Evolutionary conservation across 2,329 filamentous ascomycete genomes (phyloP).

Genomic region (Sporothrix humicola): DNA sequence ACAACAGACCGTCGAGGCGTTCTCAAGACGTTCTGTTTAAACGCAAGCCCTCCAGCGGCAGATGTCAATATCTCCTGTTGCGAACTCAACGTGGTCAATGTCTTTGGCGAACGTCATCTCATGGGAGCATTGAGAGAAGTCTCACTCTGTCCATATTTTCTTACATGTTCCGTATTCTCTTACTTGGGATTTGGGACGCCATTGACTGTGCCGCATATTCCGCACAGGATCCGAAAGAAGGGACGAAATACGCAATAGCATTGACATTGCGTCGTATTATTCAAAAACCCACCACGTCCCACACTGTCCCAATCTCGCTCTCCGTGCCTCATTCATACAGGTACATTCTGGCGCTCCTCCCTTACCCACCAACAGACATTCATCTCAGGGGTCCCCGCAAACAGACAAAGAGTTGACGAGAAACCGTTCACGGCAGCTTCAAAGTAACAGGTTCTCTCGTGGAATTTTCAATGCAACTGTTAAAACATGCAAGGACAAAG

Average conservation of each 20-base stretch:
- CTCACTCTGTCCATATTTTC: background rate
- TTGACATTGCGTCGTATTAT: background rate
- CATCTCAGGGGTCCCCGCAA: background rate
- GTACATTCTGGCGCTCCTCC: background rate
- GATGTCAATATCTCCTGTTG: background rate
- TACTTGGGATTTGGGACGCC: too few species aligned
- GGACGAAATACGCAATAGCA: background rate
- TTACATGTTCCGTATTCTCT: too few species aligned
- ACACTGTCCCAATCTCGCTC: constrained; percentile 9
- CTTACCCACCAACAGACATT: constrained; percentile 3
- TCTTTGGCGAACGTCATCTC: background rate
- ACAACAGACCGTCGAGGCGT: background rate
- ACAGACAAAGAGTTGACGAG: background rate
- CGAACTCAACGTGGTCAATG: constrained; percentile 4
- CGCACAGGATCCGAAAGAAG: background rate
- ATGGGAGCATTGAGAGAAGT: background rate
- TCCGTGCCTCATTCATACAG: background rate
- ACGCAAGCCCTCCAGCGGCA: background rate
- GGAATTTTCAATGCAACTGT: too few species aligned
- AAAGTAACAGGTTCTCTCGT: background rate
- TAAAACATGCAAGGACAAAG: background rate
- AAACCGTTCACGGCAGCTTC: background rate
- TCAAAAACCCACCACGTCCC: background rate
- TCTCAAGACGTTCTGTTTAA: background rate
- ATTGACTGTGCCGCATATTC: background rate